A percentile compares a stretch with the other conserved stretches of the same genome.
phyloP scores from a whole-genome alignment of 202 grass and related monocot species.

The Panicum hallii region DNA sequence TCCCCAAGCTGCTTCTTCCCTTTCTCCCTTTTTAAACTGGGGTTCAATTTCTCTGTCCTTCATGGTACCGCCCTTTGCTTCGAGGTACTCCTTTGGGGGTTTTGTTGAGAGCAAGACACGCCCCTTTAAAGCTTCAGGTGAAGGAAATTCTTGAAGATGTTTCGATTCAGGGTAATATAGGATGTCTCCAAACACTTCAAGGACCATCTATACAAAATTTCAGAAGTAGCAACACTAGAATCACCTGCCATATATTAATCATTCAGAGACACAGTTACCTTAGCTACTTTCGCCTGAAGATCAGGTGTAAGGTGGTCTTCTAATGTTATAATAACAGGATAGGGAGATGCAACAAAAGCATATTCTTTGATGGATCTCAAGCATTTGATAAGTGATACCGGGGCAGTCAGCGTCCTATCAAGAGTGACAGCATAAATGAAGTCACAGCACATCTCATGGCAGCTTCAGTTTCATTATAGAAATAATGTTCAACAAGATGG shows the following conservation, averaged over 20 bases:
- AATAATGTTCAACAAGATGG: neutral
- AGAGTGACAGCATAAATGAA: constrained; percentile 41
- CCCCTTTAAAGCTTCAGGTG: constrained; percentile 79
- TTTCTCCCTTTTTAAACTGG: constrained; percentile 53
- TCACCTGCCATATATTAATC: constrained; percentile 31
- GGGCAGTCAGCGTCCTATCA: constrained; percentile 92
- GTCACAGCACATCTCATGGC: constrained; percentile 25
- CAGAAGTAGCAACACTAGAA: constrained; percentile 49
- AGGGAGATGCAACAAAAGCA: constrained; percentile 95
- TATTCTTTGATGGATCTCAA: constrained; percentile 92
- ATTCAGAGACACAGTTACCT: constrained; percentile 63
- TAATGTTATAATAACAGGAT: constrained; percentile 98
- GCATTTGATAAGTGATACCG: constrained; percentile 86
- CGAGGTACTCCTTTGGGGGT: constrained; percentile 93
- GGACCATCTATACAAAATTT: constrained; percentile 84
- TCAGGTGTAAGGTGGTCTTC: constrained; percentile 94
- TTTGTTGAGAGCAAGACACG: constrained; percentile 91
- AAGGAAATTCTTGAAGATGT: constrained; percentile 88
- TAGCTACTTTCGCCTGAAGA: constrained; percentile 93
- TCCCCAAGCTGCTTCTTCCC: constrained; percentile 78
- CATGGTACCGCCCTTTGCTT: constrained; percentile 59
- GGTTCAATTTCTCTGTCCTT: constrained; percentile 54
- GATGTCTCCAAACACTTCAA: constrained; percentile 83
- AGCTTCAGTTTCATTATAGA: neutral
- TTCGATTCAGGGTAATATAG: constrained; percentile 86